These are phyloP conservation scores for Naegleria fowleri DNA, from an alignment of 208 protist genomes.

Conservation along the genomic window DNA sequence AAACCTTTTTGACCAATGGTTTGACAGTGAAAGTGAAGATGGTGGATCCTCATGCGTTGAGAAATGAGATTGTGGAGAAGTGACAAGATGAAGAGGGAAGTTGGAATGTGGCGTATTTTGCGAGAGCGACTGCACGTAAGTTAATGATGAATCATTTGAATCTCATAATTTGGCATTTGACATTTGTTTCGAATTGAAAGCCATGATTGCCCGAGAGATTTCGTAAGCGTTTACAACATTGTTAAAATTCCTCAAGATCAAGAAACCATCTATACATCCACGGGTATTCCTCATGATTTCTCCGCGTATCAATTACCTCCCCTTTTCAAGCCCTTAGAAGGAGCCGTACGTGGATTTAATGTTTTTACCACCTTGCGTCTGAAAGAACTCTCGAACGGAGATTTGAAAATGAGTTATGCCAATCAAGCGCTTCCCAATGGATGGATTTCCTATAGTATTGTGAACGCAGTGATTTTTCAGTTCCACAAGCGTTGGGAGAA, in stretches of 20 bases:
- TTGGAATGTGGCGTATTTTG: not conserved
- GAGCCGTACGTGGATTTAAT: not conserved
- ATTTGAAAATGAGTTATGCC: not conserved
- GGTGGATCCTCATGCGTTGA: not conserved
- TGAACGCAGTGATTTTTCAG: not conserved
- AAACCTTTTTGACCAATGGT: not conserved
- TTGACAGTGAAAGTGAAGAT: not conserved
- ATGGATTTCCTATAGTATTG: not conserved
- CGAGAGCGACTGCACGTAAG: not conserved
- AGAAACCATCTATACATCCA: not conserved
- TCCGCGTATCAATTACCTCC: not conserved
- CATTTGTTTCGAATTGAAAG: not conserved
- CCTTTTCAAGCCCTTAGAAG: not conserved
- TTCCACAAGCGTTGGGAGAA: not conserved
- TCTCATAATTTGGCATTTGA: not conserved
- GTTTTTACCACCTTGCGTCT: not conserved
- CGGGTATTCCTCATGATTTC: not conserved
- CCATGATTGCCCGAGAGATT: not conserved
- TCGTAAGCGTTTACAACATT: not conserved
- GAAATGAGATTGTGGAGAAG: not conserved
- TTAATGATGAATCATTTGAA: not conserved
- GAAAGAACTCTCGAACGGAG: not conserved
- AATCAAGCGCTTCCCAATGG: not conserved
- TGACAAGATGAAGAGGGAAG: not conserved
- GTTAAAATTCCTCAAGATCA: not conserved